Evolutionary conservation across 495 filamentous ascomycete genomes (phyloP), one percentile per base, ranked within the genome.

Genomic region (Aspergillus ellipticus): DNA sequence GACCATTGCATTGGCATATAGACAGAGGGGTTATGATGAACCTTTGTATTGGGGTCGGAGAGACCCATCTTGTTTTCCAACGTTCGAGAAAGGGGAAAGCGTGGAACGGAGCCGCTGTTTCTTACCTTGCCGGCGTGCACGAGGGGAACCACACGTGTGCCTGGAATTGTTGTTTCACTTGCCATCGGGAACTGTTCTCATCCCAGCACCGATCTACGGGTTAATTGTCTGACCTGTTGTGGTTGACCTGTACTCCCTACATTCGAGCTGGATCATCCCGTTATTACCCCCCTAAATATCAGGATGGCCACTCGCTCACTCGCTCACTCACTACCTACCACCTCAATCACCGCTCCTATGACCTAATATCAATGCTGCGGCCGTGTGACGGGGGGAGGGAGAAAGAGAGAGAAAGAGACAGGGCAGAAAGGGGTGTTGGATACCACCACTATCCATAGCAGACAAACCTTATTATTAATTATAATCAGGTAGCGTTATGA

Each of bases 1-100:
- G 68, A 69, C 65, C 66, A 68, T 68, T 68, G 70, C 71, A 73
- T 76, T 58, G 60, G 66, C 67, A 74, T 70, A 73, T 74, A 75
- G 69, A 71, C 55, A 62, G 49, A 63, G 49, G 26, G 47, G 43
- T 47, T 45, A 50, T 43, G 51, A 55, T 42, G 52, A 48, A 41
- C 51, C 59, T 55, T 47, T 53, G 54, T 35, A 53, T 58, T 56
- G 58, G 29, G 45, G 22, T 45, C 53, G 49, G 43, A 48, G 57
- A 33, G 39, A 51, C 48, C 13, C 17, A 4, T 22, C 5, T 49
- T 50, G 42, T 51, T 10, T 21, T 35, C 43, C 17, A 46, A 15
- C 37, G n/a, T 21, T 28, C 24, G 24, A 28, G 24, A 28, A 28
- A 28, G 24, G 24, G 24, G 24, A 28, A 28, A 28, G 24, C 24